phyloP scores from a whole-genome alignment of 2,329 filamentous ascomycete species.

The Aureobasidium uvarum region DNA sequence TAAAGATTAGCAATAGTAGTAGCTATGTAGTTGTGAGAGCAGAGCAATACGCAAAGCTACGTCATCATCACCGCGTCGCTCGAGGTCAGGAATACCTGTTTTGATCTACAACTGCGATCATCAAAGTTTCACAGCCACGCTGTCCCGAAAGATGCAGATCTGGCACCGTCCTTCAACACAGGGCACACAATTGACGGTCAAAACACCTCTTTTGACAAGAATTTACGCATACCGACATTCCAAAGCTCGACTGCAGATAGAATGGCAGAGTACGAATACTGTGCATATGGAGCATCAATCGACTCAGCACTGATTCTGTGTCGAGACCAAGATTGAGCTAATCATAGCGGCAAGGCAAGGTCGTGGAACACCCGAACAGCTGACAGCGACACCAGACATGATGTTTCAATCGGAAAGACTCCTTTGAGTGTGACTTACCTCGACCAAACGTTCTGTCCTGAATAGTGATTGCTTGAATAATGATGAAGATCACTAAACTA shows the following conservation, averaged over 20 bases:
- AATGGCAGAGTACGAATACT: neutral
- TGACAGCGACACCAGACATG: neutral
- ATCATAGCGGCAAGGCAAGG: too few relatives aligned
- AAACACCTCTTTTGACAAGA: neutral
- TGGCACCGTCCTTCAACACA: neutral
- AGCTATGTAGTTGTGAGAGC: constrained; percentile 1
- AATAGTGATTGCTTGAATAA: too few relatives aligned
- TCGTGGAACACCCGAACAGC: neutral
- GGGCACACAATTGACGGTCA: neutral
- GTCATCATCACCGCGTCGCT: constrained; percentile 5
- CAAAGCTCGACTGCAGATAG: neutral
- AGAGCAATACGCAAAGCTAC: constrained; percentile 9
- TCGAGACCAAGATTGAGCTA: neutral
- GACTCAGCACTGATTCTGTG: neutral
- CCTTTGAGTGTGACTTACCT: neutral
- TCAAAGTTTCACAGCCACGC: constrained; percentile 1
- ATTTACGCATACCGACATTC: neutral
- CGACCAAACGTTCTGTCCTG: neutral
- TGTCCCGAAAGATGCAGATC: neutral
- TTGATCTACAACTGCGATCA: constrained; percentile 1
- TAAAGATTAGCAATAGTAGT: neutral
- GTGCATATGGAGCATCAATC: too few relatives aligned
- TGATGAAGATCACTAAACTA: neutral
- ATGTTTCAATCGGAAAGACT: neutral
- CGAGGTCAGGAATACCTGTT: constrained; percentile 12